Base-by-base conservation (phyloP, 257 asterid genomes). In the Plantago major region DNA sequence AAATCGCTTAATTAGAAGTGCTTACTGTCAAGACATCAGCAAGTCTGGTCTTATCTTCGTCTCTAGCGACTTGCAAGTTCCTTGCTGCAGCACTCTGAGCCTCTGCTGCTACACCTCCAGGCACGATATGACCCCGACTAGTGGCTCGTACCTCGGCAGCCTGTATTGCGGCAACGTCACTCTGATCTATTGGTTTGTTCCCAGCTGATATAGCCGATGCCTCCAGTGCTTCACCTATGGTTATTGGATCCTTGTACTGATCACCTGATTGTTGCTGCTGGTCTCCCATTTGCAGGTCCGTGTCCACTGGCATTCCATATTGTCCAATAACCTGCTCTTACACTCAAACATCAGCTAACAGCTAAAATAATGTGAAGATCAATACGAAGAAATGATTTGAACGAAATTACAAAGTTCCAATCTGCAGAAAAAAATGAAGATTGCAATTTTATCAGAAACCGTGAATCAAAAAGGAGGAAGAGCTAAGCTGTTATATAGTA, bases 201-300 rank as follows among this genome's bases (percentile, higher is more conserved):
- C 80, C 84, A 0, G 76, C 79, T 3, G 86, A 68, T 0, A 78
- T 60, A 0, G 86, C 83, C 0, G 86, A 70, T 0, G 85, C 94
- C 65, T 87, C 94, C 14, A 87, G 79, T 1, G 95, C 93, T 70
- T 87, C 95, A 9, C 95, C 90, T 3, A 84, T 76, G 7, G 88
- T 87, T 12, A 82, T 51, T 0, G 71, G 54, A 7, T 75, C 83
- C 6, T 70, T 79, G 0, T 60, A 17, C 1, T 28, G 73, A 5
- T 13, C 13, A 16, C 28, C 63, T 6, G 60, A 13, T 9, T 38
- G 42, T 9, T 72, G 40, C 40, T 33, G 40, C 40, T 33, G 70
- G 6, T 65, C 17, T 7, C 47, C 55, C 67, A 17, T 50, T 28
- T 48, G 42, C 57, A 7, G 63, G 0, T 55, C 76, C 28, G 4